Evolutionary conservation across 768 basidiomycete genomes (phyloP).

Genomic region (Termitomyces sp.): DNA sequence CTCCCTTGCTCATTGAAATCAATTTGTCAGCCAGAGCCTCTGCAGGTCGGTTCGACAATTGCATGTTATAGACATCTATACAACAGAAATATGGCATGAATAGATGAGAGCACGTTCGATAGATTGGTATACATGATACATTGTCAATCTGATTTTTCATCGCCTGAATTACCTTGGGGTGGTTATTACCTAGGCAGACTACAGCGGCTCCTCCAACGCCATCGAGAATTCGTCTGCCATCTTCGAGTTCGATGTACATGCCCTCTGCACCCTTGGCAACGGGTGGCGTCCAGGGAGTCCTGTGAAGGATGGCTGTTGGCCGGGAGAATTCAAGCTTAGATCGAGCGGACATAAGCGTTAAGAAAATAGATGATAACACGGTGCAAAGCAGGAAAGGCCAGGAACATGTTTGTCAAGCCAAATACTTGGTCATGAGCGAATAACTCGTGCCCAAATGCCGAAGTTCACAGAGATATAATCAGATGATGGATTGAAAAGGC

Average conservation of each 20-base stretch:
- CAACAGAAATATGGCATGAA: neutral
- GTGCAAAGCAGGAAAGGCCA: no score
- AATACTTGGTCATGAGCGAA: neutral
- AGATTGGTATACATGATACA: conserved; percentile 59
- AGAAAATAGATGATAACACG: neutral
- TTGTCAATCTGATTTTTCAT: conserved; percentile 78
- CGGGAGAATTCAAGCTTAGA: conserved; percentile 3
- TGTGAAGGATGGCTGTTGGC: conserved; percentile 43
- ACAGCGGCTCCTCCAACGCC: conserved; percentile 86
- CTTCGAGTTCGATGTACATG: conserved; percentile 64
- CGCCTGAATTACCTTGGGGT: conserved; percentile 66
- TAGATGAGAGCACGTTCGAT: neutral
- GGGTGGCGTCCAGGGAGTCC: conserved; percentile 72
- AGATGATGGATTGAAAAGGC: no score
- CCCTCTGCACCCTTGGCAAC: conserved; percentile 63
- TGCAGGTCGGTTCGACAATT: conserved; percentile 74
- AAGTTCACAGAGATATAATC: neutral
- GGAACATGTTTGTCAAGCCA: no score
- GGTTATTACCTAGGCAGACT: conserved; percentile 66
- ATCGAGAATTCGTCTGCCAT: conserved; percentile 67
- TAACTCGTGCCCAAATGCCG: neutral
- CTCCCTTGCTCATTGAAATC: conserved; percentile 61
- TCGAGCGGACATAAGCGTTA: neutral
- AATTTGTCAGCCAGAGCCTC: conserved; percentile 70
- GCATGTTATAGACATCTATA: conserved; percentile 83